These are phyloP conservation scores for Melanomma pulvis-pyrius DNA, from an alignment of 495 filamentous ascomycete genomes.

Conservation along the genomic window DNA sequence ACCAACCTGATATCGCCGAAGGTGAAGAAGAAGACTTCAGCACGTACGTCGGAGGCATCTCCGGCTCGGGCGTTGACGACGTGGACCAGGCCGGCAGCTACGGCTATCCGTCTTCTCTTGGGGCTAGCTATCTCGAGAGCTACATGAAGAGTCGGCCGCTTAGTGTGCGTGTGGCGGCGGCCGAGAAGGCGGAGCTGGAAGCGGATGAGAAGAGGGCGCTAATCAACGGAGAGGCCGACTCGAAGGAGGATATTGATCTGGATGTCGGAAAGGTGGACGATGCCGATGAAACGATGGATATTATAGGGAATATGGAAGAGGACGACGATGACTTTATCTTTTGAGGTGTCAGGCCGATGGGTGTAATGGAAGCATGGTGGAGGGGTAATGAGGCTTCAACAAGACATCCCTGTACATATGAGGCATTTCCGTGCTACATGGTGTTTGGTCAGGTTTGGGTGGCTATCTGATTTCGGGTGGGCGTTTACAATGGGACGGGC, in stretches of 20 bases:
- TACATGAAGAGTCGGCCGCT: conserved; percentile 36
- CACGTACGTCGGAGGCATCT: conserved; percentile 33
- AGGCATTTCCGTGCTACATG: not conserved
- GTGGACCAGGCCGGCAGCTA: conserved; percentile 32
- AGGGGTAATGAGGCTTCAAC: not conserved
- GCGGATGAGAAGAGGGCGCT: conserved; percentile 27
- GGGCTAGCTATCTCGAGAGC: conserved; percentile 36
- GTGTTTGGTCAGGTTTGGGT: not conserved
- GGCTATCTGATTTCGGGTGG: not conserved
- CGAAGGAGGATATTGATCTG: conserved; percentile 12
- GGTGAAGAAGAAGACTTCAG: conserved; percentile 18
- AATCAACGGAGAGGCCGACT: conserved; percentile 1
- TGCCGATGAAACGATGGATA: conserved; percentile 16
- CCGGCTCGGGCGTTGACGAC: conserved; percentile 33
- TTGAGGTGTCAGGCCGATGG: too few species aligned
- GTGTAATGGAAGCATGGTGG: not conserved
- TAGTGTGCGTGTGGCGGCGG: conserved; percentile 31
- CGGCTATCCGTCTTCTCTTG: conserved; percentile 30
- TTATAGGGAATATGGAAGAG: conserved; percentile 30
- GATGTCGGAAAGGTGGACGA: conserved; percentile 10
- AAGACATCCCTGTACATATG: not conserved
- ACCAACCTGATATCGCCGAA: conserved; percentile 11
- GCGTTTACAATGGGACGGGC: not conserved
- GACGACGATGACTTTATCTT: not conserved
- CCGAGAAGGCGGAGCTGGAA: conserved; percentile 29